These are phyloP conservation scores for Candida krabiensis DNA, from an alignment of 805 yeast species.

Conservation along the genomic window DNA sequence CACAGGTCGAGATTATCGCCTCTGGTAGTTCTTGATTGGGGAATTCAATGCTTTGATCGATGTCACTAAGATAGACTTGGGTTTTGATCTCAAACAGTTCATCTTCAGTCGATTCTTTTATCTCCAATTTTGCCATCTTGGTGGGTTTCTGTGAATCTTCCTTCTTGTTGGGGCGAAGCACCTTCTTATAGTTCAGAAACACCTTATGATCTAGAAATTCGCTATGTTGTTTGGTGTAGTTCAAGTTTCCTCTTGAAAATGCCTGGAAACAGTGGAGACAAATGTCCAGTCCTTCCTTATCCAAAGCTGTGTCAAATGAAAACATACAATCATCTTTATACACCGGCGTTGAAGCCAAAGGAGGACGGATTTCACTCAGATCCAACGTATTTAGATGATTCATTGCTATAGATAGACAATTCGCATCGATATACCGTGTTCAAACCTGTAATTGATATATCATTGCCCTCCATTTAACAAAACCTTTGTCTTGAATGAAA, in stretches of 20 bases:
- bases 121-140: conserved; percentile 66
- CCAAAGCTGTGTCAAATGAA: conserved; percentile 70
- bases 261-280: conserved; percentile 76
- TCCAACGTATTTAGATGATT: conserved; percentile 20
- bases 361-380: conserved; percentile 17
- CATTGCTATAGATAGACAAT: conserved; percentile 11
- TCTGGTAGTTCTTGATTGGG: conserved; percentile 29
- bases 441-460: no score
- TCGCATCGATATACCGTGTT: no score
- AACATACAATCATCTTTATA: conserved; percentile 90
- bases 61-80: conserved; percentile 39
- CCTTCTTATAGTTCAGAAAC: conserved; percentile 60
- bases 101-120: conserved; percentile 60
- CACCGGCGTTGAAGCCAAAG: conserved; percentile 41
- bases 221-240: conserved; percentile 61
- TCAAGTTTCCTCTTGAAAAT: conserved; percentile 47
- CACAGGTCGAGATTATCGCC: conserved; percentile 35
- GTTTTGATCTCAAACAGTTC: conserved; percentile 55
- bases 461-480: no score
- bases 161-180: conserved; percentile 41
- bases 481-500: no score
- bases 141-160: conserved; percentile 32
- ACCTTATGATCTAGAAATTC: conserved; percentile 50
- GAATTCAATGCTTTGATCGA: conserved; percentile 29
- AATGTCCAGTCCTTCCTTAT: conserved; percentile 62